phyloP scores from a whole-genome alignment of 441 rosid genomes.

The Pelargonium citronellum region DNA sequence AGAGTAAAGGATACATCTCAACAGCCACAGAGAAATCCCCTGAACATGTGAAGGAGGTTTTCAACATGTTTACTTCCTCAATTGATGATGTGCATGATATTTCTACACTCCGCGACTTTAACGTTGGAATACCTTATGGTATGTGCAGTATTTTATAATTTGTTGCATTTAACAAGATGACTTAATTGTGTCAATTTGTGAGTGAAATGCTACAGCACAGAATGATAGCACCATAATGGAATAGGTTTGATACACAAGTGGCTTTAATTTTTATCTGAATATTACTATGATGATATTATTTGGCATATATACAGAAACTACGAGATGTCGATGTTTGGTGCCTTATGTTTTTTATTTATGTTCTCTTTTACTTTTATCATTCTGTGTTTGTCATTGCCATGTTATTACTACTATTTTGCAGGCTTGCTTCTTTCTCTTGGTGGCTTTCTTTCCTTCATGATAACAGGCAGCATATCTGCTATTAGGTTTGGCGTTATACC shows the following conservation, averaged over 20 bases:
- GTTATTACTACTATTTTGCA: constrained; percentile 30
- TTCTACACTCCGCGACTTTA: constrained; percentile 61
- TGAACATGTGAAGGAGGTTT: constrained; percentile 69
- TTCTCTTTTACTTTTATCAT: background rate
- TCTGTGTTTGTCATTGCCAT: constrained; percentile 11
- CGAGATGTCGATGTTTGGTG: no score
- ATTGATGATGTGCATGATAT: constrained; percentile 57
- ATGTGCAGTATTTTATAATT: constrained; percentile 13
- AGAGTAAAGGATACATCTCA: constrained; percentile 54
- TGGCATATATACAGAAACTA: background rate
- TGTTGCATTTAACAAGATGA: background rate
- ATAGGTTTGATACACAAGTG: background rate
- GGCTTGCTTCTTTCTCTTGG: constrained; percentile 62
- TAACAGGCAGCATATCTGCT: constrained; percentile 71
- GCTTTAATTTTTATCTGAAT: background rate
- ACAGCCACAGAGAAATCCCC: constrained; percentile 65
- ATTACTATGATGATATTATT: background rate
- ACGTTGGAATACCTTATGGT: constrained; percentile 94
- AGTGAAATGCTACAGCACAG: background rate
- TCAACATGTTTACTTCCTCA: constrained; percentile 51
- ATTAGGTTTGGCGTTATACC: constrained; percentile 84
- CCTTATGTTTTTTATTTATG: background rate
- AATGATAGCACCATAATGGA: background rate
- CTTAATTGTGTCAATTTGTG: background rate
- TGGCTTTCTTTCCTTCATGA: constrained; percentile 82